A percentile compares a stretch with the other conserved stretches of the same genome.
Evolutionary conservation across 106 monocot genomes (phyloP).

Genomic region (Narthecium ossifragum): DNA sequence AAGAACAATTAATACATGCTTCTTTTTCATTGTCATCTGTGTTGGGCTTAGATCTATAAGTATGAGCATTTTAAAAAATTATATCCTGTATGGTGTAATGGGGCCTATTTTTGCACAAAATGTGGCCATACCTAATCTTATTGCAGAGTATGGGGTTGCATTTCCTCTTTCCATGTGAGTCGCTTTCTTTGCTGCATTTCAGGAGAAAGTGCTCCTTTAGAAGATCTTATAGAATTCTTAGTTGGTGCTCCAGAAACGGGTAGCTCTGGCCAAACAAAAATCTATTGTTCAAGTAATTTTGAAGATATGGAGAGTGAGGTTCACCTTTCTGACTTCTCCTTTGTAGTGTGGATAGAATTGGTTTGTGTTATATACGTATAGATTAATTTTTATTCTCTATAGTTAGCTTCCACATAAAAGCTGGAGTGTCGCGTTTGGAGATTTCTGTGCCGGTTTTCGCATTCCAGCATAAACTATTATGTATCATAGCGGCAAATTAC

Average conservation of each 20-base stretch:
- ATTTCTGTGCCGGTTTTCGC: not conserved
- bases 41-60: not conserved
- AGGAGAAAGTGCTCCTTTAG: constrained; percentile 13
- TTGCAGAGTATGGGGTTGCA: not conserved
- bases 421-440: no score
- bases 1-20: no score
- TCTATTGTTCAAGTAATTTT: not conserved
- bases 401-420: no score
- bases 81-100: no score
- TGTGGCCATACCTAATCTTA: not conserved
- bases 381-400: not conserved
- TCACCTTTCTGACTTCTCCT: not conserved
- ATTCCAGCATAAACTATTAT: not conserved
- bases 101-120: not conserved
- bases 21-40: not conserved
- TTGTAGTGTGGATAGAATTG: not conserved
- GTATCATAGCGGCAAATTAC: no score
- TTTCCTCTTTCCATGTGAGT: not conserved
- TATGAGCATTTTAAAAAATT: not conserved
- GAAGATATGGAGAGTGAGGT: constrained; percentile 4
- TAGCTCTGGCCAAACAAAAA: not conserved
- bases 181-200: not conserved
- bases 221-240: constrained; percentile 17
- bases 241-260: constrained; percentile 7
- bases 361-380: not conserved